Evolutionary conservation across 768 basidiomycete species (phyloP).

Genomic region (Sarcodon aspratus): DNA sequence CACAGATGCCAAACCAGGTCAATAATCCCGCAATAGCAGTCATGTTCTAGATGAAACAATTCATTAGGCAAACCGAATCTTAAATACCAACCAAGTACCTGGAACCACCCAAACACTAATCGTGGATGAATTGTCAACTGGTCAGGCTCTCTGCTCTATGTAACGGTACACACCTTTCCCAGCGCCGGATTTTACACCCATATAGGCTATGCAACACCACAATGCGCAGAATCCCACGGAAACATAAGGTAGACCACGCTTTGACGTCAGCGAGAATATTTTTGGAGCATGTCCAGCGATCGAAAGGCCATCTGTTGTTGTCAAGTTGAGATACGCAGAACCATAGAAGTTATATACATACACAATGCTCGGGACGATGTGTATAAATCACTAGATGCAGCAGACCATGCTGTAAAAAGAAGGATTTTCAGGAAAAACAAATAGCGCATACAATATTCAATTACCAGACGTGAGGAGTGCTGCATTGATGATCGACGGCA

Average conservation of each 20-base stretch:
- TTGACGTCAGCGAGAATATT: constrained; percentile 60
- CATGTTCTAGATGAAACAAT: constrained; percentile 20
- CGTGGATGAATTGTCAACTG: background rate
- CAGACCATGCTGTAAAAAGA: constrained; percentile 23
- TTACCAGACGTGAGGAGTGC: constrained; percentile 12
- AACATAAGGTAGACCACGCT: constrained; percentile 65
- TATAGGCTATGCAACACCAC: constrained; percentile 70
- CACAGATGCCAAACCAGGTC: constrained; percentile 31
- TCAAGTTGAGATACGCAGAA: background rate
- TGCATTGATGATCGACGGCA: constrained; percentile 30
- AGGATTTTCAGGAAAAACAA: background rate
- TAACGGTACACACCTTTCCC: constrained; percentile 27
- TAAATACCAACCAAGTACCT: constrained; percentile 9
- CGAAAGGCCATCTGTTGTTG: constrained; percentile 61
- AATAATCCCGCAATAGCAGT: constrained; percentile 36
- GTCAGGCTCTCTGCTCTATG: too few relatives aligned
- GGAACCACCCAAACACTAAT: constrained; percentile 68
- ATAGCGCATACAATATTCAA: background rate
- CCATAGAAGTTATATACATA: constrained; percentile 3
- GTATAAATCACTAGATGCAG: constrained; percentile 28
- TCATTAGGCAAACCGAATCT: background rate
- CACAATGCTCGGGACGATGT: constrained; percentile 27
- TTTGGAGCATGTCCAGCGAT: constrained; percentile 70
- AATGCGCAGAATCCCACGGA: constrained; percentile 57
- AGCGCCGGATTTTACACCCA: constrained; percentile 58